Conservation (phyloP, 2,329 filamentous ascomycete genomes). For the Penicillium sp. region DNA sequence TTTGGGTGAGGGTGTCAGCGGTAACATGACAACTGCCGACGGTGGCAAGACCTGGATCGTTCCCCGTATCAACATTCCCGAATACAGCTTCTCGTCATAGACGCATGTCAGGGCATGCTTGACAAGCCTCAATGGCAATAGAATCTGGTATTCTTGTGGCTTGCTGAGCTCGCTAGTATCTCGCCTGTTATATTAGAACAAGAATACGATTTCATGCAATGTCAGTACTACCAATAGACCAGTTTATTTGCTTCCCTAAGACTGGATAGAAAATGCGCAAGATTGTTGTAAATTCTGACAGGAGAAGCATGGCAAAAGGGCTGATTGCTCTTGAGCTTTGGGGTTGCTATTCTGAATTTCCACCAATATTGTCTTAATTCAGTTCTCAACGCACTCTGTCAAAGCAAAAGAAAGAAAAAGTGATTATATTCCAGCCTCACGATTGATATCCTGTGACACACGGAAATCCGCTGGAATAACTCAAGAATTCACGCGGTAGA, state of each 20-base stretch:
- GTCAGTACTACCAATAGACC: neutral
- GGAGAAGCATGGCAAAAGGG: too few relatives aligned
- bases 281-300: too few relatives aligned
- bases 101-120: neutral
- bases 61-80: constrained; percentile 37
- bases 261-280: neutral
- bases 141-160: neutral
- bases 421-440: neutral
- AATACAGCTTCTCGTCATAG: constrained; percentile 19
- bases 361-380: too few relatives aligned
- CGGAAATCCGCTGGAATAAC: neutral
- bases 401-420: neutral
- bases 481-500: constrained; percentile 26
- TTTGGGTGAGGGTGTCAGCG: constrained; percentile 42
- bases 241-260: neutral
- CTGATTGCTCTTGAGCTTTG: too few relatives aligned
- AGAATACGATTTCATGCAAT: neutral
- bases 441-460: neutral
- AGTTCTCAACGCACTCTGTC: neutral
- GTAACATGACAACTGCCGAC: constrained; percentile 42
- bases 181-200: neutral
- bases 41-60: constrained; percentile 48
- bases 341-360: too few relatives aligned
- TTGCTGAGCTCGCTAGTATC: neutral
- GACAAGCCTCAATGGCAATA: neutral